A percentile compares a stretch with the other conserved stretches of the same genome.
These are phyloP conservation scores for Leccinum angustisporum DNA, from an alignment of 1,284 basidiomycete species.

Conservation along the genomic window DNA sequence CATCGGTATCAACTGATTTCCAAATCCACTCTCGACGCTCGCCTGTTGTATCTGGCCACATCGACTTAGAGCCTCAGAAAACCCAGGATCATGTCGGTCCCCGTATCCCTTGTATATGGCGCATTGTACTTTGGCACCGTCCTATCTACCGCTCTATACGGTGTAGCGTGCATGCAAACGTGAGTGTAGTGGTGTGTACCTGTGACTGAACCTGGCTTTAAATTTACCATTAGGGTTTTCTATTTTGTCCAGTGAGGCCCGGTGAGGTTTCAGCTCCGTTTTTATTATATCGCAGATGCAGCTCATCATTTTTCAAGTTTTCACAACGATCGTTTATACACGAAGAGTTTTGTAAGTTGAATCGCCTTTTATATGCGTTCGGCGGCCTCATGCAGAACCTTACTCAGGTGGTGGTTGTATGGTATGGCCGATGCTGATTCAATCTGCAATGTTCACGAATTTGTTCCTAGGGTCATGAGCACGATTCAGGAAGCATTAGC, in stretches of 20 bases:
- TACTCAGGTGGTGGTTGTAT: background rate
- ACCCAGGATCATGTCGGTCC: background rate
- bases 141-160: conserved; percentile 11
- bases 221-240: conserved; percentile 12
- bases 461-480: background rate
- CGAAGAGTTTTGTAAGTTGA: conserved; percentile 12
- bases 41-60: background rate
- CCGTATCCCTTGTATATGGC: background rate
- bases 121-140: conserved; percentile 6
- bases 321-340: conserved; percentile 1
- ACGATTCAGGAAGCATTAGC: background rate
- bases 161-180: conserved; percentile 19
- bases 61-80: background rate
- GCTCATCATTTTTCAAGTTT: conserved; percentile 10
- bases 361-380: background rate
- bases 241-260: conserved; percentile 12
- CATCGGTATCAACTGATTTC: background rate
- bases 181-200: conserved; percentile 1
- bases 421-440: background rate
- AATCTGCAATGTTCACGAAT: background rate
- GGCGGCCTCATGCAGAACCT: background rate
- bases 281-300: background rate
- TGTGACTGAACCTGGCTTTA: too few relatives aligned
- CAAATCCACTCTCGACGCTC: background rate
- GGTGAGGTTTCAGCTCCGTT: background rate